Conservation (phyloP, 495 filamentous ascomycete genomes). For the Podospora fimiseda region DNA sequence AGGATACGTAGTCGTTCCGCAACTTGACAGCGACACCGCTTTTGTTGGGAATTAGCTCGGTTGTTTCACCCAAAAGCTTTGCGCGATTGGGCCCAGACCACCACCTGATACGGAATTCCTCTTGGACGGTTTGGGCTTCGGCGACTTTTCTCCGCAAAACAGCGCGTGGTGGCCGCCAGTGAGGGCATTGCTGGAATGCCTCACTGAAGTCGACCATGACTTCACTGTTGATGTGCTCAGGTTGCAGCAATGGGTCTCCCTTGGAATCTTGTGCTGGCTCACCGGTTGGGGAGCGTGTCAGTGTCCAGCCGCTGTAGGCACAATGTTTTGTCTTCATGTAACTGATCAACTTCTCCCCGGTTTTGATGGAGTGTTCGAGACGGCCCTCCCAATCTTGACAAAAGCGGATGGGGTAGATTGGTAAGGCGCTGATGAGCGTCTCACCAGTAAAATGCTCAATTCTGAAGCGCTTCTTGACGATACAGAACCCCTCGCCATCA, state of each 20-base stretch:
- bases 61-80: conserved; percentile 1
- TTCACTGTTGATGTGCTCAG: conserved; percentile 36
- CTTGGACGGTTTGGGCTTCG: not conserved
- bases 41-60: not conserved
- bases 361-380: conserved; percentile 30
- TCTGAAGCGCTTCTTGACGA: conserved; percentile 32
- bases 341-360: conserved; percentile 42
- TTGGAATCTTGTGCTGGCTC: conserved; percentile 18
- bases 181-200: conserved; percentile 32
- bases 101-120: conserved; percentile 1
- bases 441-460: conserved; percentile 50
- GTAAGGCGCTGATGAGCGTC: conserved; percentile 46
- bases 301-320: conserved; percentile 37
- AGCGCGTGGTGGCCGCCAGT: conserved; percentile 25
- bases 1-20: not conserved
- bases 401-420: conserved; percentile 51
- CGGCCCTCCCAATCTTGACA: conserved; percentile 42
- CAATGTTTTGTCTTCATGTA: conserved; percentile 45
- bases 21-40: not conserved
- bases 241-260: not conserved
- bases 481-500: conserved; percentile 48
- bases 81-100: not conserved
- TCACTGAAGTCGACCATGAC: conserved; percentile 46
- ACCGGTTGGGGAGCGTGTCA: conserved; percentile 24
- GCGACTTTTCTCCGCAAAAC: not conserved